A percentile compares a stretch with the other conserved stretches of the same genome.
phyloP scores from a whole-genome alignment of 257 asterid species.

The Primulina huaijiensis region DNA sequence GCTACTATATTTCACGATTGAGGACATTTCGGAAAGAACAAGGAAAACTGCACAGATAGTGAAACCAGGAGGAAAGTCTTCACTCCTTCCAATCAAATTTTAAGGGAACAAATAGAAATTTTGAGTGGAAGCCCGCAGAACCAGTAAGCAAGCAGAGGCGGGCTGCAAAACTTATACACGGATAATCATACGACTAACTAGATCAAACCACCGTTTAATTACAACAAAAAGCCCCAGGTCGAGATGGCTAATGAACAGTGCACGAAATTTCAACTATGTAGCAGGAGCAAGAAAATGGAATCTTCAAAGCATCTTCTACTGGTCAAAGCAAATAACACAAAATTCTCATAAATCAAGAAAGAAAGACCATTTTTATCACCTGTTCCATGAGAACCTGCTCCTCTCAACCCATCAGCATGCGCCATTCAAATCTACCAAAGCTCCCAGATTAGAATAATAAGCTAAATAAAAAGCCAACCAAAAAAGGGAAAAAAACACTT shows the following conservation, averaged over 20 bases:
- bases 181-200: background rate
- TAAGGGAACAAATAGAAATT: background rate
- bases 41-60: background rate
- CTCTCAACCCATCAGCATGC: conserved; percentile 36
- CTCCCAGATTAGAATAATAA: conserved; percentile 17
- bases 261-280: background rate
- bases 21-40: background rate
- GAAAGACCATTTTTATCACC: conserved; percentile 32
- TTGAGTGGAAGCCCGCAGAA: background rate
- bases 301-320: background rate
- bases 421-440: conserved; percentile 39
- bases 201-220: background rate
- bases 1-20: no score
- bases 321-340: background rate
- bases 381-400: conserved; percentile 40
- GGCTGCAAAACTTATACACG: background rate
- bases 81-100: background rate
- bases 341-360: conserved; percentile 26
- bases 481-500: background rate
- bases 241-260: background rate
- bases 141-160: background rate
- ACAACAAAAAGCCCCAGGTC: background rate
- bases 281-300: background rate
- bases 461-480: background rate
- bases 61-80: no score